Evolutionary conservation across 2,329 filamentous ascomycete species (phyloP).

Genomic region (Thielaviopsis populi): DNA sequence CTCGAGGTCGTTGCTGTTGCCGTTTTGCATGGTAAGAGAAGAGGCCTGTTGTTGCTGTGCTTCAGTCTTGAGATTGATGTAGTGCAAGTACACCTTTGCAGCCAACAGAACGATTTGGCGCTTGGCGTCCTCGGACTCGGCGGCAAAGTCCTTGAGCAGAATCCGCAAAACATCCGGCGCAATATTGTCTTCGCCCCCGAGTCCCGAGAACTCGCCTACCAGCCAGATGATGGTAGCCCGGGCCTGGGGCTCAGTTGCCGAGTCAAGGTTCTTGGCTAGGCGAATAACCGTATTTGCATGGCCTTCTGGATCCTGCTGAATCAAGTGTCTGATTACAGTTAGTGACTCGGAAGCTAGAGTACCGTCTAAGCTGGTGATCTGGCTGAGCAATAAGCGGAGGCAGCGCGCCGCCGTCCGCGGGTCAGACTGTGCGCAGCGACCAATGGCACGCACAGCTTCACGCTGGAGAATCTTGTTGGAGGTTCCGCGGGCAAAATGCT

Average conservation of each 20-base stretch:
- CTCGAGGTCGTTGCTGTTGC: conserved; percentile 26
- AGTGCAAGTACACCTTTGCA: conserved; percentile 91
- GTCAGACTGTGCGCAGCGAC: conserved; percentile 76
- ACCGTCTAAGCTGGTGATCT: conserved; percentile 78
- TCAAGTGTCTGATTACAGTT: conserved; percentile 88
- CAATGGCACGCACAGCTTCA: conserved; percentile 84
- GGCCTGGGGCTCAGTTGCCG: conserved; percentile 72
- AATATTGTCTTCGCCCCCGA: conserved; percentile 71
- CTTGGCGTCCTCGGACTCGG: conserved; percentile 74
- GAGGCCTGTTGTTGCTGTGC: conserved; percentile 23
- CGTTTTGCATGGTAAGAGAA: conserved; percentile 23
- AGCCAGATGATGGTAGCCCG: conserved; percentile 95
- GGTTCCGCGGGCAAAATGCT: conserved; percentile 68
- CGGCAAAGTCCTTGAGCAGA: conserved; percentile 66
- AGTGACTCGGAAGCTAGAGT: conserved; percentile 82
- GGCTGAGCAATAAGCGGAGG: conserved; percentile 64
- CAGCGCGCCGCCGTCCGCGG: conserved; percentile 58
- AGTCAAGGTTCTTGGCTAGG: conserved; percentile 80
- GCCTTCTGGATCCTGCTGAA: conserved; percentile 71
- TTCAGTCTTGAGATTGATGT: conserved; percentile 52
- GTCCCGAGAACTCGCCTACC: conserved; percentile 79
- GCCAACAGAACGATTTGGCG: conserved; percentile 82
- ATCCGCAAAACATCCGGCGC: conserved; percentile 86
- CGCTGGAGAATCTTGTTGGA: conserved; percentile 61
- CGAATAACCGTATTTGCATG: conserved; percentile 78